phyloP scores from a whole-genome alignment of 306 rosid species.

The Corylus avellana region DNA sequence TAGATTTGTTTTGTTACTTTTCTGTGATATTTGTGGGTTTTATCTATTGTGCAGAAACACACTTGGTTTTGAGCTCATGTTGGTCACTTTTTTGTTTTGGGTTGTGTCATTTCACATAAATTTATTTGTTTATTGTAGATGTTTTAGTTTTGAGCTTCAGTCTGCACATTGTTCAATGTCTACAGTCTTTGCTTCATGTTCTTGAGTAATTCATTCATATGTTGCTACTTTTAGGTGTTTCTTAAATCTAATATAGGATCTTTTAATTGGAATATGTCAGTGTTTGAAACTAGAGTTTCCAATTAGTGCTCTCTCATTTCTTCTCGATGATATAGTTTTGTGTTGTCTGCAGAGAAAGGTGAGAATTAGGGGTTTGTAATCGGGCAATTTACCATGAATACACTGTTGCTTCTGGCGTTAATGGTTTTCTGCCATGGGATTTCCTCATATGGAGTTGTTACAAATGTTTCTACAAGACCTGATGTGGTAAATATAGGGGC shows the following conservation, averaged over 20 bases:
- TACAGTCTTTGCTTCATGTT: neutral
- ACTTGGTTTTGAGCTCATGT: neutral
- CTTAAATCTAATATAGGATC: neutral
- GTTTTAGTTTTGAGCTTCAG: neutral
- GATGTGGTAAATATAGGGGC: constrained; percentile 66
- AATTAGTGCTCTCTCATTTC: neutral
- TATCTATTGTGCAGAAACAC: neutral
- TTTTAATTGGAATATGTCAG: neutral
- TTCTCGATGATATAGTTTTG: constrained; percentile 21
- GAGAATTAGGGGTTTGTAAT: constrained; percentile 20
- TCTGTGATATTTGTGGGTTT: neutral
- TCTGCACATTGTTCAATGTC: neutral
- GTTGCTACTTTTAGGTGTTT: constrained; percentile 16
- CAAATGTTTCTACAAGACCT: constrained; percentile 51
- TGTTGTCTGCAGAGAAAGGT: constrained; percentile 34
- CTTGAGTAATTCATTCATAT: neutral
- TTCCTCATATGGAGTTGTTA: constrained; percentile 44
- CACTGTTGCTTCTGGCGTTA: constrained; percentile 48
- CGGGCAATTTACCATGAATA: constrained; percentile 44
- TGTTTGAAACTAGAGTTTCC: constrained; percentile 19
- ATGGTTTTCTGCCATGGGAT: constrained; percentile 43
- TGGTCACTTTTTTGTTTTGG: neutral
- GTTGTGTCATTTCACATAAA: neutral
- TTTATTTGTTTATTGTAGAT: neutral
- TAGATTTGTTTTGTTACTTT: neutral